Conservation (phyloP, 108 stramenopile genomes). For the Fragilaria crotonensis region DNA sequence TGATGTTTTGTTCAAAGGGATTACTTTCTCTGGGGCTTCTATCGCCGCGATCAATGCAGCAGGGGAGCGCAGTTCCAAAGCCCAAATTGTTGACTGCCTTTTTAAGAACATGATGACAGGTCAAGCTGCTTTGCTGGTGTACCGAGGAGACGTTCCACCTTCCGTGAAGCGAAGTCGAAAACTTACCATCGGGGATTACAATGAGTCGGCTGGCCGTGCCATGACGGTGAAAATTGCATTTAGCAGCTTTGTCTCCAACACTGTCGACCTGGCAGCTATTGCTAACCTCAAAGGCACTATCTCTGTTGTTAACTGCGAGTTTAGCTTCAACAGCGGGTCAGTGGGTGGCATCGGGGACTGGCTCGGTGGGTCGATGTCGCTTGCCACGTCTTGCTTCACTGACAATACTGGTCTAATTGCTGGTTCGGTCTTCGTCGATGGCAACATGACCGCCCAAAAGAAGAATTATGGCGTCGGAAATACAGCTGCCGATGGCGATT, state of each 20-base stretch:
- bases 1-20: constrained; percentile 2
- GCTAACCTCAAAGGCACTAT: background rate
- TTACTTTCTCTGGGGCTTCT: constrained; percentile 3
- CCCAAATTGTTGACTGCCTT: constrained; percentile 1
- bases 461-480: background rate
- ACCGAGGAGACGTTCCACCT: background rate
- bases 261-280: background rate
- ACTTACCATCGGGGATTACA: background rate
- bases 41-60: constrained; percentile 1
- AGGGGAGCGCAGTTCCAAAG: background rate
- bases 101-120: background rate
- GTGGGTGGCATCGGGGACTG: constrained; percentile 4
- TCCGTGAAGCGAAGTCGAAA: background rate
- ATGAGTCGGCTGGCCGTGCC: background rate
- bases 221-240: constrained; percentile 2
- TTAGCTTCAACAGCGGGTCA: background rate
- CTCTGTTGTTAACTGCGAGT: background rate
- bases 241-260: background rate
- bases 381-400: constrained; percentile 4
- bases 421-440: constrained; percentile 1
- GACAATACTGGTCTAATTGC: background rate
- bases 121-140: constrained; percentile 5
- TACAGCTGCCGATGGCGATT: background rate
- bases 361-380: background rate
- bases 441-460: background rate